Evolutionary conservation across 108 stramenopile genomes (phyloP).

Genomic region (Parietichytrium sp.): DNA sequence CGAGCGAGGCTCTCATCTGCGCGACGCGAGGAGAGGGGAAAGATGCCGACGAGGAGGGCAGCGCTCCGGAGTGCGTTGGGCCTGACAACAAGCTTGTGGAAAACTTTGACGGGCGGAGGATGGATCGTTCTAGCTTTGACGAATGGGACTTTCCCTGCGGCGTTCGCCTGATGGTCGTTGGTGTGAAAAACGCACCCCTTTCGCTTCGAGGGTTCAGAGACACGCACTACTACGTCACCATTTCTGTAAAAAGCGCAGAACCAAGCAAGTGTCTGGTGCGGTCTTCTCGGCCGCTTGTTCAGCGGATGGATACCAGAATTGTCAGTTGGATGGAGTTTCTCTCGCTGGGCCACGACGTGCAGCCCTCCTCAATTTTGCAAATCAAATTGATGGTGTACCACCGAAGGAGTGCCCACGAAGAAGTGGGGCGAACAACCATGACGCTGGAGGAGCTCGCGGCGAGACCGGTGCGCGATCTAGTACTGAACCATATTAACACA

Average conservation of each 20-base stretch:
- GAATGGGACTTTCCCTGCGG: no score
- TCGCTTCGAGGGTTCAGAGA: conserved; percentile 2
- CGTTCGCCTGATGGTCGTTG: conserved; percentile 27
- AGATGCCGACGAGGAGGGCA: no score
- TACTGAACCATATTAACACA: neutral
- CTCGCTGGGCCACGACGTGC: conserved; percentile 7
- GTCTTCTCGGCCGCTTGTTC: no score
- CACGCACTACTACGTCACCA: conserved; percentile 10
- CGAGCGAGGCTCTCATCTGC: no score
- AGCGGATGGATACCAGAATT: neutral
- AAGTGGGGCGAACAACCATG: neutral
- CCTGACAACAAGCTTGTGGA: no score
- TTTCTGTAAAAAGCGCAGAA: neutral
- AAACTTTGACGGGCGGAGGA: no score
- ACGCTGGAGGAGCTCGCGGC: neutral
- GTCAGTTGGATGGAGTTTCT: conserved; percentile 17
- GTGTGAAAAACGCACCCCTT: neutral
- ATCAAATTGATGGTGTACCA: neutral
- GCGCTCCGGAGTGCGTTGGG: no score
- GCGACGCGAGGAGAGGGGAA: no score
- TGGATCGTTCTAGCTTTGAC: no score
- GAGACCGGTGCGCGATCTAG: neutral
- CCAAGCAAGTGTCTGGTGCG: neutral
- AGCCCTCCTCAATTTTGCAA: neutral
- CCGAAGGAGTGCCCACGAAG: neutral